Conservation (phyloP, 2,329 filamentous ascomycete species). For the Microdochium bolleyi region DNA sequence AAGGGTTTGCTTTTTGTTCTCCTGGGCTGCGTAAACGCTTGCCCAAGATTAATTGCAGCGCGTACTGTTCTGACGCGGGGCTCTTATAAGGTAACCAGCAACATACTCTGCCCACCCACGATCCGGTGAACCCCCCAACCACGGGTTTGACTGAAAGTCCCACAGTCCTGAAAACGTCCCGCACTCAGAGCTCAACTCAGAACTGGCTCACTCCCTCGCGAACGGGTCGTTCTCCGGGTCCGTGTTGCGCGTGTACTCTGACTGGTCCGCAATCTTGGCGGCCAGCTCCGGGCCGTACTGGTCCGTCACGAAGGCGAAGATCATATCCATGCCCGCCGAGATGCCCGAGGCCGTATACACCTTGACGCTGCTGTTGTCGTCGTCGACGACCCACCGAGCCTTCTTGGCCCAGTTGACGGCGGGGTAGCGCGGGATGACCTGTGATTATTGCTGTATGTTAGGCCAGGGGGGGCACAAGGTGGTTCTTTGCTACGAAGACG, state of each 20-base stretch:
- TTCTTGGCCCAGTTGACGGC: constrained; percentile 50
- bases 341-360: constrained; percentile 58
- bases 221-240: constrained; percentile 48
- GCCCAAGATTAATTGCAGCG: too few relatives aligned
- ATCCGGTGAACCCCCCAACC: too few relatives aligned
- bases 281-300: constrained; percentile 46
- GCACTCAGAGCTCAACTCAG: too few relatives aligned
- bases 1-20: too few relatives aligned
- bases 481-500: not conserved
- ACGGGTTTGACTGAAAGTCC: too few relatives aligned
- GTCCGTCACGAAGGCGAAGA: constrained; percentile 45
- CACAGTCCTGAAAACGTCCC: too few relatives aligned
- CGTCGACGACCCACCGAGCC: constrained; percentile 58
- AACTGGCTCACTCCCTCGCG: constrained; percentile 17
- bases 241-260: constrained; percentile 50
- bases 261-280: constrained; percentile 33
- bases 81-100: too few relatives aligned
- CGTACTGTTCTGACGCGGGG: too few relatives aligned
- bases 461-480: not conserved
- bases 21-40: too few relatives aligned
- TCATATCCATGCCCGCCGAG: constrained; percentile 52
- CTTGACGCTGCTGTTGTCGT: too few relatives aligned
- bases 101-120: too few relatives aligned
- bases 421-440: constrained; percentile 31
- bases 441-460: not conserved